A percentile compares a stretch with the other conserved stretches of the same genome.
phyloP scores from a whole-genome alignment of 257 asterid genomes.

The Echium plantagineum region DNA sequence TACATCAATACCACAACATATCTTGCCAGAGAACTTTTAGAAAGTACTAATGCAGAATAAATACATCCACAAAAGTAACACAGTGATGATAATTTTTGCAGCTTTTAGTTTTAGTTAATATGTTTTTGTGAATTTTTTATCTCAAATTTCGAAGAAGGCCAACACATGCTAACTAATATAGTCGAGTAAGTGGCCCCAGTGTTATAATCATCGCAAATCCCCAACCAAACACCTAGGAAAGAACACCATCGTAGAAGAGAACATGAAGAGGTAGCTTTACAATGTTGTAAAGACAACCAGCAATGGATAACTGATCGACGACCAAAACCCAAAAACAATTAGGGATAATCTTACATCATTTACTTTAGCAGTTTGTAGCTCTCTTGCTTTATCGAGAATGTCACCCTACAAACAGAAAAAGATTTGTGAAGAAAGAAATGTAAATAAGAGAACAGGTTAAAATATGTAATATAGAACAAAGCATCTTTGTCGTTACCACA shows the following conservation, averaged over 20 bases:
- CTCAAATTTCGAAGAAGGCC: neutral
- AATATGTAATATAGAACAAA: slow-evolving; percentile 3
- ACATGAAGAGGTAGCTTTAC: neutral
- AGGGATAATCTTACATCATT: slow-evolving; percentile 58
- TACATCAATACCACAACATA: too few relatives aligned
- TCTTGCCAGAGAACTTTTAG: neutral
- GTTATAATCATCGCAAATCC: neutral
- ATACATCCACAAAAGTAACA: too few relatives aligned
- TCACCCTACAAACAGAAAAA: slow-evolving; percentile 60
- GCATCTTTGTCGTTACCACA: slow-evolving; percentile 50
- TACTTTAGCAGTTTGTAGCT: slow-evolving; percentile 78
- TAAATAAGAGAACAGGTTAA: slow-evolving; percentile 5
- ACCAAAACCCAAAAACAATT: neutral
- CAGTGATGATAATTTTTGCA: neutral
- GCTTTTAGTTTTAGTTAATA: neutral
- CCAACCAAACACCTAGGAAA: neutral
- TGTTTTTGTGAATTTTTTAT: too few relatives aligned
- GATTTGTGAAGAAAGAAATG: slow-evolving; percentile 5
- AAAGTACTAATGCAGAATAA: neutral
- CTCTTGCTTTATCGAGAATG: slow-evolving; percentile 95
- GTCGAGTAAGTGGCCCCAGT: too few relatives aligned
- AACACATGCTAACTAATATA: neutral
- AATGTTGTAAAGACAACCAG: neutral
- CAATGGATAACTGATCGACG: neutral
- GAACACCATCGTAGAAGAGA: neutral